Conservation (phyloP, 2,329 filamentous ascomycete species). For the Dryadomyces quercivorus region DNA sequence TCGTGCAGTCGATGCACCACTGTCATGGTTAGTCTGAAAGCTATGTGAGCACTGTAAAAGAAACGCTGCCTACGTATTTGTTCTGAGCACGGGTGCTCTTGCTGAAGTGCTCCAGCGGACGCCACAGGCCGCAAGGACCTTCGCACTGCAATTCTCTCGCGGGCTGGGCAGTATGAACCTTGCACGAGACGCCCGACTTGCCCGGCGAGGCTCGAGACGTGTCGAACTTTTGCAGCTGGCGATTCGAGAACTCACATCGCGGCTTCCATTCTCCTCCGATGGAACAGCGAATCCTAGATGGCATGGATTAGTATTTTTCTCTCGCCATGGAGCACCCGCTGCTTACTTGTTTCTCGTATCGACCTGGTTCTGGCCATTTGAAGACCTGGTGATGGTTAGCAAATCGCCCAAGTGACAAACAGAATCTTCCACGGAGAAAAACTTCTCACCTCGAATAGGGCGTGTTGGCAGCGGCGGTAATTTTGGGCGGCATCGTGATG, state of each 20-base stretch:
- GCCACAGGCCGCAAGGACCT: slow-evolving; percentile 20
- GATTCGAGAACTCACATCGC: slow-evolving; percentile 17
- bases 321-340: background rate
- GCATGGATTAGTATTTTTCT: too few relatives aligned
- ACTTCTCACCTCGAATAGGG: too few relatives aligned
- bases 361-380: background rate
- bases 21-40: slow-evolving; percentile 5
- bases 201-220: slow-evolving; percentile 10
- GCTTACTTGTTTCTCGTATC: background rate
- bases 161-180: slow-evolving; percentile 13
- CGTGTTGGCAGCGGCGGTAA: background rate
- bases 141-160: slow-evolving; percentile 14
- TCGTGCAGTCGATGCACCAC: slow-evolving; percentile 24
- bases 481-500: background rate
- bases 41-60: background rate
- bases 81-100: slow-evolving; percentile 18
- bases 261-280: slow-evolving; percentile 19
- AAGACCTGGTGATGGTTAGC: background rate
- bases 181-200: slow-evolving; percentile 18
- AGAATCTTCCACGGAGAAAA: background rate
- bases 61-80: slow-evolving; percentile 17
- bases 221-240: slow-evolving; percentile 17
- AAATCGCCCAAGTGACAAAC: background rate
- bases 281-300: slow-evolving; percentile 18
- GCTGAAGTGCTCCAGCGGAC: slow-evolving; percentile 19